A percentile compares a stretch with the other conserved stretches of the same genome.
These are phyloP conservation scores for Cladosporium sp. DNA, from an alignment of 2,329 filamentous ascomycete genomes.

Conservation along the genomic window DNA sequence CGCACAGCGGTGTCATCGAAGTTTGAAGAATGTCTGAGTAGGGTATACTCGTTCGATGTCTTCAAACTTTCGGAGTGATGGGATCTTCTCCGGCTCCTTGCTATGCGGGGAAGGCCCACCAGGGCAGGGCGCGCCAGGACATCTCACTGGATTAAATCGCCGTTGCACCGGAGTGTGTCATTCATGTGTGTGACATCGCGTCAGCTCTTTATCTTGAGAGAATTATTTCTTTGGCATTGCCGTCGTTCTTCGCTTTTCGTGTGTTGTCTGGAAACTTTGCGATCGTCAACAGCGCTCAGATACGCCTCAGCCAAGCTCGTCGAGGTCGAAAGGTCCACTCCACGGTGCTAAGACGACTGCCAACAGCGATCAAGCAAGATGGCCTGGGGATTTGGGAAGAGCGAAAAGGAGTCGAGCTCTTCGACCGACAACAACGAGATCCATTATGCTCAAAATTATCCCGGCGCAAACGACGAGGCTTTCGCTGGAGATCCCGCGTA, in stretches of 20 bases:
- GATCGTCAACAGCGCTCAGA: not conserved
- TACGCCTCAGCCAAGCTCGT: not conserved
- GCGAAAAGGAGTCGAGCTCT: constrained; percentile 4
- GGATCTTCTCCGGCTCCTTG: not conserved
- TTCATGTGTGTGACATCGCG: constrained; percentile 4
- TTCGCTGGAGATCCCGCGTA: constrained; percentile 3
- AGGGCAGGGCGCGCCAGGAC: not conserved
- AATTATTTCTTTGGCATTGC: no score
- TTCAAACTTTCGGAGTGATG: no score
- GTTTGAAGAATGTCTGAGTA: no score
- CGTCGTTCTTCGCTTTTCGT: not conserved
- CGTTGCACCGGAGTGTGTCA: constrained; percentile 13
- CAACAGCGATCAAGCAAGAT: not conserved
- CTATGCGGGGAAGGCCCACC: constrained; percentile 10
- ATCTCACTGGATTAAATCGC: constrained; percentile 3
- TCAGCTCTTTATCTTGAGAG: constrained; percentile 1
- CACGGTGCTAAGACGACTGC: not conserved
- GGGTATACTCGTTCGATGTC: no score
- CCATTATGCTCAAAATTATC: constrained; percentile 15
- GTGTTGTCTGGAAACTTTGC: not conserved
- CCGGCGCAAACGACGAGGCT: constrained; percentile 14
- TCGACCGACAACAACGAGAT: constrained; percentile 4
- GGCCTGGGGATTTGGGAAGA: constrained; percentile 7
- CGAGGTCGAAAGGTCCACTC: not conserved
- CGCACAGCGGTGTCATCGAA: no score